Evolutionary conservation across 768 basidiomycete genomes (phyloP), one percentile per base, ranked within the genome.

Genomic region (Grammothele lineata): DNA sequence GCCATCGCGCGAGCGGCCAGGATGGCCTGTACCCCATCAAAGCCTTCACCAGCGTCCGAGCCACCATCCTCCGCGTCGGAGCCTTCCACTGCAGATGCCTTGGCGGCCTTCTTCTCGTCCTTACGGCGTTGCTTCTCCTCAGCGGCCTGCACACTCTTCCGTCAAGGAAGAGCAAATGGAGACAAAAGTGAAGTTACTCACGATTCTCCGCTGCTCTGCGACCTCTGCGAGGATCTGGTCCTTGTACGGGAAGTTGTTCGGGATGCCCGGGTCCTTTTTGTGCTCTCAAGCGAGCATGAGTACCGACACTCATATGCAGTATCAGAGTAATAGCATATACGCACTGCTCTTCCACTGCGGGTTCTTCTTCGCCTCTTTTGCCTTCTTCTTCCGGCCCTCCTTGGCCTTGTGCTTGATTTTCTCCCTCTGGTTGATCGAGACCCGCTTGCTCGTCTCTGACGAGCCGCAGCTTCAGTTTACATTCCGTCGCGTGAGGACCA

Each of bases 201-300:
- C 92, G 53, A 74, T 66, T 59, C 87, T 74, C 52, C 92, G 81
- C 61, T 89, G 77, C 57, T 88, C 87, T 37, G 85, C 84, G 42
- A 95, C 77, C 59, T 97, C 93, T 4, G 92, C 93, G 23, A 97
- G 71, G 53, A 97, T 86, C 66, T 92, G 84, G 59, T 94, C 93
- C 68, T 95, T 97, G 75, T 85, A 93, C 4, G 91, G 92, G 69
- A 92, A 92, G 49, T 81, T 83, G 66, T 87, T 94, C 6, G 93
- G 93, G 55, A 96, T 92, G 37, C 93, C 93, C 24, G 88, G 91
- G 64, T 97, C 93, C 65, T 91, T 93, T 59, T 80, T 76, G 51
- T 83, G 80, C 65, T 87, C 87, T 88, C 45, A 12, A 53, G 3
- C 30, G 15, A 9, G 9, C 30, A 32, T 32, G 9, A 32, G 30